These are phyloP conservation scores for Glycyrrhiza uralensis DNA, from an alignment of 306 rosid genomes.

Conservation along the genomic window DNA sequence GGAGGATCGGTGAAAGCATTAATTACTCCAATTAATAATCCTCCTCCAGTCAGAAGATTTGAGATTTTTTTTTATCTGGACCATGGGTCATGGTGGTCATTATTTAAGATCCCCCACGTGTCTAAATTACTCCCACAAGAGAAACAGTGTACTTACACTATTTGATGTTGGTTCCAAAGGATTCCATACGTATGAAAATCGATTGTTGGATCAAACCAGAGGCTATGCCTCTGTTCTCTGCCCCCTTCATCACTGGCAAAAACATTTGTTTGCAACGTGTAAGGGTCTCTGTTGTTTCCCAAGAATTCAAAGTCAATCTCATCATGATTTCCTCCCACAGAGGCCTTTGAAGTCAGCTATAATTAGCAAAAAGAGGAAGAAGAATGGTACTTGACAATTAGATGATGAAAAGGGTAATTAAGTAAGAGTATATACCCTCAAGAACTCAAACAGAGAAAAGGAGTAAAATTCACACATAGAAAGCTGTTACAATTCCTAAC, in stretches of 20 bases:
- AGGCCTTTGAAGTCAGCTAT: constrained; percentile 24
- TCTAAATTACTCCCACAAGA: background rate
- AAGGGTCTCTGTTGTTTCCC: constrained; percentile 29
- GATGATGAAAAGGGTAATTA: background rate
- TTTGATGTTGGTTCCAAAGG: constrained; percentile 37
- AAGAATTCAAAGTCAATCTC: constrained; percentile 38
- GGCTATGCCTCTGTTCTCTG: constrained; percentile 31
- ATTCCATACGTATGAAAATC: constrained; percentile 32
- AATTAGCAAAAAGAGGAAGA: background rate
- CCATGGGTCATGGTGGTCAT: too few relatives aligned
- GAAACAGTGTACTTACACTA: constrained; percentile 22
- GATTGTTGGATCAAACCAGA: constrained; percentile 35
- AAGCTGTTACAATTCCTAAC: constrained; percentile 36
- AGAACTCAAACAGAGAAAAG: background rate
- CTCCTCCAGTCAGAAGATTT: too few relatives aligned
- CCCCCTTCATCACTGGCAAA: constrained; percentile 32
- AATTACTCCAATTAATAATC: too few relatives aligned
- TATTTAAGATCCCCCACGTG: too few relatives aligned
- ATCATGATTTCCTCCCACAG: constrained; percentile 21
- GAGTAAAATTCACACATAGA: constrained; percentile 27
- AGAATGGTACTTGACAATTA: background rate
- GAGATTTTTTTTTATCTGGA: too few relatives aligned
- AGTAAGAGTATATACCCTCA: background rate
- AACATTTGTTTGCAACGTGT: constrained; percentile 23
- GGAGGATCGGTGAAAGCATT: too few relatives aligned